These are phyloP conservation scores for Aspergillus fijiensis DNA, from an alignment of 2,329 filamentous ascomycete genomes.

Conservation along the genomic window DNA sequence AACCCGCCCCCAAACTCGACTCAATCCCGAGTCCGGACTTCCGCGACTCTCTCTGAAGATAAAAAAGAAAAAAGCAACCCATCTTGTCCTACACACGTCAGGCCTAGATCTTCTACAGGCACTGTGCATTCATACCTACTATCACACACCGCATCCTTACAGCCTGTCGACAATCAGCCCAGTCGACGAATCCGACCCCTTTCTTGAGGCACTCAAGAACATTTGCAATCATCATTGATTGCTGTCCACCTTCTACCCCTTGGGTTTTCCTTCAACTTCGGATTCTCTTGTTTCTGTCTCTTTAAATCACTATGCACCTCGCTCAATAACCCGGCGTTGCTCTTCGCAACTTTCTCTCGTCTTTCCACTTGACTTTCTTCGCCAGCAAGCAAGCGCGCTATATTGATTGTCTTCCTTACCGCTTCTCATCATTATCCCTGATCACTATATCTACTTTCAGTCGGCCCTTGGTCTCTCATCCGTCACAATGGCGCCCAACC, in stretches of 20 bases:
- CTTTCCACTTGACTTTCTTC: constrained; percentile 13
- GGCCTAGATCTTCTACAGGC: constrained; percentile 8
- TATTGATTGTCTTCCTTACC: constrained; percentile 12
- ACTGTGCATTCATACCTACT: constrained; percentile 1
- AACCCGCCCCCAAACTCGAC: neutral
- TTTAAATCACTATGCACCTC: constrained; percentile 31
- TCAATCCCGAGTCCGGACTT: constrained; percentile 1
- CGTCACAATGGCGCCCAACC: constrained; percentile 50
- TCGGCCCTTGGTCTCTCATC: constrained; percentile 5
- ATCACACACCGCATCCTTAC: constrained; percentile 15
- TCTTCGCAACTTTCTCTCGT: constrained; percentile 13
- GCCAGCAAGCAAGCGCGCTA: constrained; percentile 29
- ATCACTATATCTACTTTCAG: constrained; percentile 3
- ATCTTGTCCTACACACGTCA: neutral
- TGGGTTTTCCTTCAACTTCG: constrained; percentile 15
- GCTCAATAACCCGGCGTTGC: constrained; percentile 28
- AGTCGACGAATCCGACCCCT: constrained; percentile 4
- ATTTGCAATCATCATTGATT: constrained; percentile 10
- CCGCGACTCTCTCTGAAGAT: constrained; percentile 3
- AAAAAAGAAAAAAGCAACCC: constrained; percentile 2
- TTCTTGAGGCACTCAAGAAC: constrained; percentile 7
- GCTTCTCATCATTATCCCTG: constrained; percentile 2
- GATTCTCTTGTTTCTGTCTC: constrained; percentile 21
- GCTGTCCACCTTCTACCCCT: constrained; percentile 9
- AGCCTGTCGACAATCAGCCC: constrained; percentile 5